These are phyloP conservation scores for Kwoniella shandongensis DNA, from an alignment of 768 basidiomycete species.

Conservation along the genomic window DNA sequence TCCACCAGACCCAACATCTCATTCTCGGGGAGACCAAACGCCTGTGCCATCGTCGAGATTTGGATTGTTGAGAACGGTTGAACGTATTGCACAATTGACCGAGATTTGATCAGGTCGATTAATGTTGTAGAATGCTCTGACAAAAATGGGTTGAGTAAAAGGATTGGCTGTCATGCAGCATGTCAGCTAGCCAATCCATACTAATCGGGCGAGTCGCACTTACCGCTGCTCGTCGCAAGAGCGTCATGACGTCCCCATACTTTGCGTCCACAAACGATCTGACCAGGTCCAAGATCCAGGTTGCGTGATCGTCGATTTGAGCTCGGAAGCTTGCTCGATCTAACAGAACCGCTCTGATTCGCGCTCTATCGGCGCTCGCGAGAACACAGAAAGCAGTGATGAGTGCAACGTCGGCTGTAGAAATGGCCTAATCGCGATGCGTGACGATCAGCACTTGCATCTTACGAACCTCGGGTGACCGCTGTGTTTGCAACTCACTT, in stretches of 20 bases:
- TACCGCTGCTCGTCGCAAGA: slow-evolving; percentile 72
- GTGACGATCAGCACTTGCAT: neutral
- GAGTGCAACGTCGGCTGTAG: slow-evolving; percentile 79
- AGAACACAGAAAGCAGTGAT: slow-evolving; percentile 83
- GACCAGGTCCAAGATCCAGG: slow-evolving; percentile 79
- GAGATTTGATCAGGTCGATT: slow-evolving; percentile 68
- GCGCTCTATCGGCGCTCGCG: slow-evolving; percentile 68
- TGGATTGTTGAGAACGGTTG: slow-evolving; percentile 82
- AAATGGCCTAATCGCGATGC: slow-evolving; percentile 63
- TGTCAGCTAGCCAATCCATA: neutral
- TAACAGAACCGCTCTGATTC: slow-evolving; percentile 64
- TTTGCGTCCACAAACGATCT: slow-evolving; percentile 82
- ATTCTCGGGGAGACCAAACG: slow-evolving; percentile 77
- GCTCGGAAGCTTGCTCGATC: slow-evolving; percentile 69
- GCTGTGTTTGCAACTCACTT: slow-evolving; percentile 54
- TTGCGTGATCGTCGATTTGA: slow-evolving; percentile 74
- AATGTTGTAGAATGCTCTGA: slow-evolving; percentile 66
- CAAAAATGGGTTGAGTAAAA: slow-evolving; percentile 76
- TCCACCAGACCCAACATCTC: slow-evolving; percentile 75
- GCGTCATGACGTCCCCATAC: slow-evolving; percentile 76
- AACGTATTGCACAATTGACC: slow-evolving; percentile 83
- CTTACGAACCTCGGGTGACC: neutral
- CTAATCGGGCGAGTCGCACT: slow-evolving; percentile 12
- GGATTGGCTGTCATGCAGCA: slow-evolving; percentile 63
- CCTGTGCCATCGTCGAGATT: slow-evolving; percentile 76